These are phyloP conservation scores for Microstroma glucosiphilum DNA, from an alignment of 1,284 basidiomycete genomes.

Conservation along the genomic window DNA sequence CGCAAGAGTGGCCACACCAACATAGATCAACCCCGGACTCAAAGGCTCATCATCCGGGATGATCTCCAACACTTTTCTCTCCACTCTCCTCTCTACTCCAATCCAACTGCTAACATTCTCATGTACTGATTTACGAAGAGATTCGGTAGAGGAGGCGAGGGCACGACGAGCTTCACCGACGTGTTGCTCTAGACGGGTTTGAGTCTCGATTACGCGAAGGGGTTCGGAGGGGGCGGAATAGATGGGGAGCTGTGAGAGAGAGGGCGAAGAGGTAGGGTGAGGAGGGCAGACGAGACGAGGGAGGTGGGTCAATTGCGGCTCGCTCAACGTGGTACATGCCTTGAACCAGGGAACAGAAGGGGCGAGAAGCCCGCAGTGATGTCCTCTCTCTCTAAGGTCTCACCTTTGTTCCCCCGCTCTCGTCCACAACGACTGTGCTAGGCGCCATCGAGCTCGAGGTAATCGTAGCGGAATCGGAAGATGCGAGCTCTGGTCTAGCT, in stretches of 20 bases:
- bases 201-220: constrained; percentile 12
- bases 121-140: neutral
- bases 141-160: neutral
- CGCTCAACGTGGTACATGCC: too few relatives aligned
- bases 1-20: constrained; percentile 77
- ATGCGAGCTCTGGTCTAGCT: too few relatives aligned
- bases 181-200: constrained; percentile 14
- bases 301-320: too few relatives aligned
- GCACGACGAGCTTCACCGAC: constrained; percentile 11
- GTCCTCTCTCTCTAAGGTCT: too few relatives aligned
- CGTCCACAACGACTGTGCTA: too few relatives aligned
- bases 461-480: too few relatives aligned
- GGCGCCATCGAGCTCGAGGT: too few relatives aligned
- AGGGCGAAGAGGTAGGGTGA: neutral
- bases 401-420: too few relatives aligned
- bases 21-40: constrained; percentile 64
- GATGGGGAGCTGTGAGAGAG: constrained; percentile 12
- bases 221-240: constrained; percentile 13
- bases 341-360: too few relatives aligned
- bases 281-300: neutral
- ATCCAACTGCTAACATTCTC: constrained; percentile 11
- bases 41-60: constrained; percentile 61
- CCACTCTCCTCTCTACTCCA: constrained; percentile 14
- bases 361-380: too few relatives aligned
- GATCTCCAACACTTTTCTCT: constrained; percentile 7